phyloP scores from a whole-genome alignment of 306 rosid species.

The Herpetospermum pedunculosum region DNA sequence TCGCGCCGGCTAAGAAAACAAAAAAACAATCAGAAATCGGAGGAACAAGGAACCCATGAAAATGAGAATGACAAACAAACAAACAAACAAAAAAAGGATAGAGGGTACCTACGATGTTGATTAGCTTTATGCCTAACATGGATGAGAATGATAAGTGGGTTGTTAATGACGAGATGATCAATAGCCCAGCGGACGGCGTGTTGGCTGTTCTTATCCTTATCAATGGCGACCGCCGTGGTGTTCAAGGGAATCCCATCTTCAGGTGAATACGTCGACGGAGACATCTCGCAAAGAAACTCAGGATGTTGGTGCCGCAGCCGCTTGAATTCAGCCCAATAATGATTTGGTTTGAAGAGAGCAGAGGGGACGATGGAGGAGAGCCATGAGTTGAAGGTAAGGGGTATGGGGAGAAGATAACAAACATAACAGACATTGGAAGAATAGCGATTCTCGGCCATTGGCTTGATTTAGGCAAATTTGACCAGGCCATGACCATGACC shows the following conservation, averaged over 20 bases:
- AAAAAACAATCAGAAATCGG: background rate
- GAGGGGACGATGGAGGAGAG: background rate
- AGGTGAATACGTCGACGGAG: conserved; percentile 15
- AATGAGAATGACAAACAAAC: background rate
- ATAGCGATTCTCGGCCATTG: conserved; percentile 12
- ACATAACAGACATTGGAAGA: conserved; percentile 17
- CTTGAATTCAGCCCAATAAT: background rate
- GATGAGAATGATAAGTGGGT: conserved; percentile 39
- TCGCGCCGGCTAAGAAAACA: conserved; percentile 23
- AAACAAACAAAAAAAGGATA: conserved; percentile 7
- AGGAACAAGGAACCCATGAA: background rate
- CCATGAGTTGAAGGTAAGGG: background rate
- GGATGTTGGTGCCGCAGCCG: background rate
- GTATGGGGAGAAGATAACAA: conserved; percentile 12
- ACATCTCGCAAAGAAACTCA: conserved; percentile 13
- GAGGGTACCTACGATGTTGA: conserved; percentile 68
- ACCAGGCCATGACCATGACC: conserved; percentile 18
- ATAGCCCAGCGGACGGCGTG: conserved; percentile 76
- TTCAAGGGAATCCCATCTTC: conserved; percentile 23
- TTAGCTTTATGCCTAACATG: conserved; percentile 50
- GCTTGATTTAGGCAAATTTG: conserved; percentile 32
- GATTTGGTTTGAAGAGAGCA: background rate
- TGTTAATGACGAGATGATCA: conserved; percentile 36
- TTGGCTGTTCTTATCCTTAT: conserved; percentile 68
- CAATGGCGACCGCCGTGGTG: conserved; percentile 65